Evolutionary conservation across 1,139 yeast genomes (phyloP).

Genomic region (Zygoascus sp.): DNA sequence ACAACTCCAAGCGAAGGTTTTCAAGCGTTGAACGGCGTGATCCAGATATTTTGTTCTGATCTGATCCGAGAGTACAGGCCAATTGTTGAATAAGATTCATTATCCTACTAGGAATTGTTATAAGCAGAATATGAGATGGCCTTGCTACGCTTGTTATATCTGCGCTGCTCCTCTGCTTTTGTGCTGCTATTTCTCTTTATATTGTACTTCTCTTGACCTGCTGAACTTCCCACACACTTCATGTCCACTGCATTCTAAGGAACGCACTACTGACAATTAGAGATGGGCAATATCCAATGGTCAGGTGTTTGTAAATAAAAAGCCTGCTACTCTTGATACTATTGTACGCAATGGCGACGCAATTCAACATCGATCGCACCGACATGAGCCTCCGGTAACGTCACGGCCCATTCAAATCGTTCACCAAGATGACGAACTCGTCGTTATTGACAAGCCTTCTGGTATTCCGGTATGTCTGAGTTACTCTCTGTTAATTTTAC

Average conservation of each 20-base stretch:
- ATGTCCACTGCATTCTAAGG: too few species aligned
- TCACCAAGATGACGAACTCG: slow-evolving; percentile 68
- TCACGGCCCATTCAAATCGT: slow-evolving; percentile 68
- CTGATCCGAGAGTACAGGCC: background rate
- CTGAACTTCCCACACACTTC: too few species aligned
- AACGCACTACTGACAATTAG: too few species aligned
- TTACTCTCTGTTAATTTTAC: background rate
- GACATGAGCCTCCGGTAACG: slow-evolving; percentile 89
- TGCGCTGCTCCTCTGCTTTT: too few species aligned
- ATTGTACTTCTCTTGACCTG: too few species aligned
- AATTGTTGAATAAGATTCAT: background rate
- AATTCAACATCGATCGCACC: slow-evolving; percentile 74
- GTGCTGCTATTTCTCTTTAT: too few species aligned
- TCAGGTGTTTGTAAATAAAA: slow-evolving; percentile 64
- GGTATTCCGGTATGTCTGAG: slow-evolving; percentile 68
- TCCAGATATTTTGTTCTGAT: too few species aligned
- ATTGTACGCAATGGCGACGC: slow-evolving; percentile 78
- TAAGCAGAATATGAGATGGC: too few species aligned
- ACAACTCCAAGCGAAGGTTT: too few species aligned
- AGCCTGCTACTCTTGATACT: slow-evolving; percentile 60
- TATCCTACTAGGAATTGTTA: background rate
- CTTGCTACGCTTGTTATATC: too few species aligned
- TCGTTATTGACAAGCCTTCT: slow-evolving; percentile 90
- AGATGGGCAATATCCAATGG: slow-evolving; percentile 64
- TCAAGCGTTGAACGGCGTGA: too few species aligned